These are phyloP conservation scores for Daucus carota DNA, from an alignment of 129 eudicot species.

Conservation along the genomic window DH1_v3.0 NC_030389.2:44758501-44759000, in stretches of 20 bases:
- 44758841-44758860: conserved; percentile 88
- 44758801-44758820: conserved; percentile 89
- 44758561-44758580: conserved; percentile 10
- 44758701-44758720: neutral
- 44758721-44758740: neutral
- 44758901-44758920: conserved; percentile 96
- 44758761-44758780: conserved; percentile 74
- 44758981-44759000: conserved; percentile 12
- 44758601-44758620: neutral
- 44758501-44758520: conserved; percentile 94
- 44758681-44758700: neutral
- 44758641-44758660: neutral
- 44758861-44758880: conserved; percentile 84
- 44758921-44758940: conserved; percentile 99
- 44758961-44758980: conserved; percentile 15
- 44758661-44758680: neutral
- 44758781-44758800: conserved; percentile 95
- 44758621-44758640: neutral
- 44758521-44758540: conserved; percentile 94
- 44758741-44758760: neutral
- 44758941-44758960: conserved; percentile 6
- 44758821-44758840: conserved; percentile 86
- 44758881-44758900: conserved; percentile 84
- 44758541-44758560: conserved; percentile 88
- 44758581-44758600: conserved; percentile 8